Conservation (phyloP, 2,329 filamentous ascomycete species). For the Oidium heveae region DNA sequence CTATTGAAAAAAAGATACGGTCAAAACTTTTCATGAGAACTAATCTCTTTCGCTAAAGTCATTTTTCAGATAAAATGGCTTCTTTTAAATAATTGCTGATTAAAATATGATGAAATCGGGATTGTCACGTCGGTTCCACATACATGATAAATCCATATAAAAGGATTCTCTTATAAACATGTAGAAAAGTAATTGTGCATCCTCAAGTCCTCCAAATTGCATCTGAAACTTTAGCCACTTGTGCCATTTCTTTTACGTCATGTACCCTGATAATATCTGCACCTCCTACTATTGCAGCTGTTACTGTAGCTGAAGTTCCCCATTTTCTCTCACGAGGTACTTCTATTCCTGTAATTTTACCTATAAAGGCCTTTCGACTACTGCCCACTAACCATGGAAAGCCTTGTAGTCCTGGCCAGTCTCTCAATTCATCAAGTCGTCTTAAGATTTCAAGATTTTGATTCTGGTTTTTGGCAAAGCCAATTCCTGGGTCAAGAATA, state of each 20-base stretch:
- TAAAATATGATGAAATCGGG: too few relatives aligned
- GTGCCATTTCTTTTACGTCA: constrained; percentile 64
- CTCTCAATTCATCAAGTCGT: constrained; percentile 34
- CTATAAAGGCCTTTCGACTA: constrained; percentile 77
- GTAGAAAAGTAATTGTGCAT: too few relatives aligned
- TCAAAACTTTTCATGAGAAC: too few relatives aligned
- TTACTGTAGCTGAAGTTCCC: constrained; percentile 75
- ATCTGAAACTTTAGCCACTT: constrained; percentile 71
- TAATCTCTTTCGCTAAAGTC: too few relatives aligned
- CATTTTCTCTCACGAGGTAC: constrained; percentile 45
- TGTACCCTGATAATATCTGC: constrained; percentile 86
- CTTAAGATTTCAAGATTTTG: constrained; percentile 68
- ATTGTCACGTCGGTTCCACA: too few relatives aligned
- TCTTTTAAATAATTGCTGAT: too few relatives aligned
- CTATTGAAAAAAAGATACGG: too few relatives aligned
- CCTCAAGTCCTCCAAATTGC: constrained; percentile 45
- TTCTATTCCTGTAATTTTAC: constrained; percentile 50
- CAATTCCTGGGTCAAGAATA: constrained; percentile 77
- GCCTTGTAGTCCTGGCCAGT: constrained; percentile 36
- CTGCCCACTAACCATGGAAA: constrained; percentile 77
- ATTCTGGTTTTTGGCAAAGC: constrained; percentile 63
- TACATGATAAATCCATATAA: too few relatives aligned
- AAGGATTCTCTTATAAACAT: too few relatives aligned
- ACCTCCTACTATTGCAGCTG: constrained; percentile 62
- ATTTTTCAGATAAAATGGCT: too few relatives aligned